phyloP scores from a whole-genome alignment of 2,329 filamentous ascomycete species.

The Talaromyces sp. region DNA sequence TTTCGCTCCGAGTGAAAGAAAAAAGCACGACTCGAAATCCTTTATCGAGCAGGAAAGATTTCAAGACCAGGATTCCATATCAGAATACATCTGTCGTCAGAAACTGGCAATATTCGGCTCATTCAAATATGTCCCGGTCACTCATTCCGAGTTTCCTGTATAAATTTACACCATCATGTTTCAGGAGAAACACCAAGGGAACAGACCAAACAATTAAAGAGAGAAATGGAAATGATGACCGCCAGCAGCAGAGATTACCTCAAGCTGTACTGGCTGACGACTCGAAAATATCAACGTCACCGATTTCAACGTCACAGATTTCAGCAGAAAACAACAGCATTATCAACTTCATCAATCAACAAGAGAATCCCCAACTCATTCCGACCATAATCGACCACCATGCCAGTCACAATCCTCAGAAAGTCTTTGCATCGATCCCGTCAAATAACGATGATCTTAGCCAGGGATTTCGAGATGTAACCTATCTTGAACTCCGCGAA shows the following conservation, averaged over 20 bases:
- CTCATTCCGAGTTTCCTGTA: neutral
- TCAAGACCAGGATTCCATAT: neutral
- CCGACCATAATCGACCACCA: slow-evolving; percentile 18
- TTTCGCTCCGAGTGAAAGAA: neutral
- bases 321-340: neutral
- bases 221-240: neutral
- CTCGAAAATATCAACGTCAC: neutral
- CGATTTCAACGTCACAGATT: too few species aligned
- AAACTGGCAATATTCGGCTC: neutral
- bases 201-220: neutral
- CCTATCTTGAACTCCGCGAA: slow-evolving; percentile 26
- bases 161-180: neutral
- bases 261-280: neutral
- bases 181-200: neutral
- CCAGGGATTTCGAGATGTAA: slow-evolving; percentile 22
- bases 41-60: neutral
- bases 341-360: neutral
- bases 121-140: neutral
- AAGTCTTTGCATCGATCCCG: slow-evolving; percentile 21
- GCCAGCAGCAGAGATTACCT: too few species aligned
- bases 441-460: slow-evolving; percentile 20
- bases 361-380: slow-evolving; percentile 5
- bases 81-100: neutral
- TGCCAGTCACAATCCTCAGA: slow-evolving; percentile 13
- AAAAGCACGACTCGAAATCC: neutral